phyloP scores from a whole-genome alignment of 306 rosid genomes.

The Inga leiocalycina region DNA sequence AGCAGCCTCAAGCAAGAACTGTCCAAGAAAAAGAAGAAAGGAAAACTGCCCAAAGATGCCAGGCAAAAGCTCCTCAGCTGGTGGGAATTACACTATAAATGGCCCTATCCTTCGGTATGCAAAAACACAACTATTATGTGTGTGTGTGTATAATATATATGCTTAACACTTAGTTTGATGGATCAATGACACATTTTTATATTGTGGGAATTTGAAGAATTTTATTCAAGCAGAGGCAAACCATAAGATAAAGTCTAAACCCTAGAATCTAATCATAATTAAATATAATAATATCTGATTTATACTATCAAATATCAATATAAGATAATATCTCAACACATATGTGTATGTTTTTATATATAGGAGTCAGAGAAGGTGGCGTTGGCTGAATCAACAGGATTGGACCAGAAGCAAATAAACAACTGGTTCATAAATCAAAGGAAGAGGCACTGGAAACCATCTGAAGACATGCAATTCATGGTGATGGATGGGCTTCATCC shows the following conservation, averaged over 20 bases:
- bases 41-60: conserved; percentile 76
- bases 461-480: conserved; percentile 85
- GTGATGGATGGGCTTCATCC: conserved; percentile 83
- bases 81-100: conserved; percentile 83
- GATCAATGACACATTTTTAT: neutral
- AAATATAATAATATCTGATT: no score
- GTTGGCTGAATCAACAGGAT: conserved; percentile 73
- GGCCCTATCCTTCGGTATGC: conserved; percentile 80
- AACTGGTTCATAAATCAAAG: conserved; percentile 85
- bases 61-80: conserved; percentile 76
- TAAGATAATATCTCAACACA: no score
- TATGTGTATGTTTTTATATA: neutral
- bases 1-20: conserved; percentile 84
- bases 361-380: conserved; percentile 85
- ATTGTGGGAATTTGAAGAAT: no score
- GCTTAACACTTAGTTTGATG: neutral
- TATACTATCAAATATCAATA: no score
- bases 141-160: neutral
- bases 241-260: no score
- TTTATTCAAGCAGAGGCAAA: no score
- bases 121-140: neutral
- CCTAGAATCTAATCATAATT: no score
- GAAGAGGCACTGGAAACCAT: conserved; percentile 84
- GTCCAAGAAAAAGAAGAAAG: conserved; percentile 80
- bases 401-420: conserved; percentile 80